Base-by-base conservation (phyloP, 306 rosid species). In the Cucumis melo region DNA sequence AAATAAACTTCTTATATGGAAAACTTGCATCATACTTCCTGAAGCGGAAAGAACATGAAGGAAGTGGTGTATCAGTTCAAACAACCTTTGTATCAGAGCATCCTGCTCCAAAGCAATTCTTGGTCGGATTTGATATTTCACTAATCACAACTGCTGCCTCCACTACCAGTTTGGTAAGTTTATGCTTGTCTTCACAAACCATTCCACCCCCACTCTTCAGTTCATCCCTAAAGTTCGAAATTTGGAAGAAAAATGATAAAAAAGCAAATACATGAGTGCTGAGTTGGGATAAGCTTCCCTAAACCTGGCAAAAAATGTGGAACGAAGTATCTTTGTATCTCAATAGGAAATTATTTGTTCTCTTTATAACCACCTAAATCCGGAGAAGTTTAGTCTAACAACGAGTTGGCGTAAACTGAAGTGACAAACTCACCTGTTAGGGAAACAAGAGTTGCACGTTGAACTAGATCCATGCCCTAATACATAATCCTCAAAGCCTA, bases 161-260 rank as follows among this genome's bases (percentile, higher is more conserved):
- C 87, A 85, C 85, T 75, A 82, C 79, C 80, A 88, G 82, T 77
- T 78, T 90, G 74, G 77, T 36, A 70, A 82, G 75, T 56, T 74
- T 81, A 63, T 41, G 81, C 79, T 64, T 86, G 71, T 82, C 89
- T 44, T 66, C 74, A 82, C 84, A 87, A 78, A 86, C 88, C 34
- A 77, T 83, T 51, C 97, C 98, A 73, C 84, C 78, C 71, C 98
- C 97, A 86, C 89, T 83, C 87, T 86, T 92, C 80, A 92, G 89
- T 77, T 81, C 81, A 81, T 89, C 92, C 86, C 99, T 94, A 64
- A 24, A 70, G 75, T 46, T 70, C n/a, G 38, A 68, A 44, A 68
- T 41, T 68, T 19, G 14, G 10, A 41, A 41, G 6, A 11, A 41
- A 62, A 0, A 24, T n/a, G n/a, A 15, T 5, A n/a, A 46, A 46